Percentiles rank a stretch among this genome's conserved stretches.
Evolutionary conservation across 768 basidiomycete species (phyloP).

Genomic region (Amanita exitialis): DNA sequence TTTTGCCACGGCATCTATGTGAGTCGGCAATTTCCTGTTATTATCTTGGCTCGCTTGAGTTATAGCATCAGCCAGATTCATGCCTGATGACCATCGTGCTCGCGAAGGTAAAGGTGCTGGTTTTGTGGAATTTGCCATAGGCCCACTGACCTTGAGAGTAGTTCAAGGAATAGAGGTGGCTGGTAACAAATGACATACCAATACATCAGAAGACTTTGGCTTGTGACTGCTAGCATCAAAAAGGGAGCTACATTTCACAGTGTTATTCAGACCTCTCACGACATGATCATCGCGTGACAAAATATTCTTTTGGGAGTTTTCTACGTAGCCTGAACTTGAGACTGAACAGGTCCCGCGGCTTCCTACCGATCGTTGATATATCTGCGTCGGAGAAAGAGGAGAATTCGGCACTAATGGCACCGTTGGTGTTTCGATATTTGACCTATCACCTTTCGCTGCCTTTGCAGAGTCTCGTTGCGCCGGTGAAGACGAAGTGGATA

Average conservation of each 20-base stretch:
- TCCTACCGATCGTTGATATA: no score
- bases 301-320: no score
- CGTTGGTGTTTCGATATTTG: neutral
- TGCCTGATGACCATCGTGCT: neutral
- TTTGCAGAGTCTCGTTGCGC: neutral
- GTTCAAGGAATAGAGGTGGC: neutral
- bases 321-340: neutral
- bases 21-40: neutral
- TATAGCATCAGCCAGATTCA: slow-evolving; percentile 9
- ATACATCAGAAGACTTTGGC: neutral
- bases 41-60: slow-evolving; percentile 9
- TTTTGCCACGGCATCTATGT: neutral
- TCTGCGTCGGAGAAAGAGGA: no score
- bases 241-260: neutral
- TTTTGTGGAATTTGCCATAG: neutral
- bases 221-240: neutral
- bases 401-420: neutral
- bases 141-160: neutral
- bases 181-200: neutral
- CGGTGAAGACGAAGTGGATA: neutral
- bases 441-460: neutral
- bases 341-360: no score
- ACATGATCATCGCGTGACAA: neutral
- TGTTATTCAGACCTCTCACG: neutral
- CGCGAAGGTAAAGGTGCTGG: neutral